phyloP scores from a whole-genome alignment of 805 yeast species.

The Teunomyces atbi region DNA sequence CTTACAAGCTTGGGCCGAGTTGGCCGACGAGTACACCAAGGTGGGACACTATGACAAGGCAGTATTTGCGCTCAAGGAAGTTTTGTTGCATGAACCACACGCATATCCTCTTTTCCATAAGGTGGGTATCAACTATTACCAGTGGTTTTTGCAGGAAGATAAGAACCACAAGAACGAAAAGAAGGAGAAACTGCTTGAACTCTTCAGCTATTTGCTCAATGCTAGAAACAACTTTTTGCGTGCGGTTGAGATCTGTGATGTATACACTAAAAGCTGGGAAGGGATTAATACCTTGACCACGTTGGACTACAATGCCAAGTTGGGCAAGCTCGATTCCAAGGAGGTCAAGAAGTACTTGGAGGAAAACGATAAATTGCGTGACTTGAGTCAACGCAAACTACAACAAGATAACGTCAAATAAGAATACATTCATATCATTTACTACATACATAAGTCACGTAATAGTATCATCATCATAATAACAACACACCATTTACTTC shows the following conservation, averaged over 20 bases:
- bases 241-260: conserved; percentile 73
- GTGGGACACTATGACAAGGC: conserved; percentile 68
- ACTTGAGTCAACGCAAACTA: conserved; percentile 20
- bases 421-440: neutral
- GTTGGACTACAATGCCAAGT: conserved; percentile 9
- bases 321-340: conserved; percentile 17
- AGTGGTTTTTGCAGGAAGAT: conserved; percentile 23
- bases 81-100: conserved; percentile 62
- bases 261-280: conserved; percentile 70
- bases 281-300: conserved; percentile 49
- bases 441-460: neutral
- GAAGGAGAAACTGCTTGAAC: conserved; percentile 31
- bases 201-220: conserved; percentile 20
- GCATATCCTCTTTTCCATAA: conserved; percentile 66
- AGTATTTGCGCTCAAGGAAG: conserved; percentile 66
- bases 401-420: neutral
- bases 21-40: conserved; percentile 60
- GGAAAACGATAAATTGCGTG: conserved; percentile 22
- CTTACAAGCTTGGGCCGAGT: conserved; percentile 73
- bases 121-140: conserved; percentile 48
- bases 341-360: conserved; percentile 20
- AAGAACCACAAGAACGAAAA: conserved; percentile 15
- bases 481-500: neutral
- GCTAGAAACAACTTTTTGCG: conserved; percentile 56
- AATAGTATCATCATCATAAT: neutral